A percentile compares a stretch with the other conserved stretches of the same genome.
phyloP scores from a whole-genome alignment of 2,329 filamentous ascomycete species.

The Fusarium agapanthi region DNA sequence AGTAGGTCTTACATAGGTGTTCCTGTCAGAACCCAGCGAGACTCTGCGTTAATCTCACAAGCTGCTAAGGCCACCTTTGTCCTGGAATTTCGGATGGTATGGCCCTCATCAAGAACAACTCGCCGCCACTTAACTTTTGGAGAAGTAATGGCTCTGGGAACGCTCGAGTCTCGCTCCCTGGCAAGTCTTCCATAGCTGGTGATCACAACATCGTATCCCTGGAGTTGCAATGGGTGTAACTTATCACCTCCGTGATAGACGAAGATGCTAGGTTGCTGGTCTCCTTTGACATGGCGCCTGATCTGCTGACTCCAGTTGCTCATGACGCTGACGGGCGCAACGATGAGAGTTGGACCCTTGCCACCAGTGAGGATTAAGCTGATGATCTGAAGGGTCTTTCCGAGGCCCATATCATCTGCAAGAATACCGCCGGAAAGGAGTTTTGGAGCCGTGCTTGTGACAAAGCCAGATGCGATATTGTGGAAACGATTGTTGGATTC shows the following conservation, averaged over 20 bases:
- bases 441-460: constrained; percentile 63
- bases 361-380: constrained; percentile 73
- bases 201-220: constrained; percentile 77
- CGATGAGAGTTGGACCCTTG: constrained; percentile 75
- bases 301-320: constrained; percentile 90
- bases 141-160: constrained; percentile 52
- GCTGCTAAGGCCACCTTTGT: constrained; percentile 78
- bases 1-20: constrained; percentile 75
- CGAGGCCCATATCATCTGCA: constrained; percentile 89
- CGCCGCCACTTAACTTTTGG: constrained; percentile 73
- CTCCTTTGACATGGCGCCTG: constrained; percentile 71
- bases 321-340: constrained; percentile 86
- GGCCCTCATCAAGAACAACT: constrained; percentile 84
- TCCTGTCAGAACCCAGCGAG: constrained; percentile 81
- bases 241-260: constrained; percentile 77
- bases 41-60: constrained; percentile 71
- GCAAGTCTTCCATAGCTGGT: constrained; percentile 84
- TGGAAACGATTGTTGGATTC: constrained; percentile 61
- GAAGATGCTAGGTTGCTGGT: constrained; percentile 71
- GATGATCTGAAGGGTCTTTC: constrained; percentile 88
- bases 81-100: constrained; percentile 79
- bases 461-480: constrained; percentile 69
- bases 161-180: constrained; percentile 65
- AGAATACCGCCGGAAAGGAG: constrained; percentile 85
- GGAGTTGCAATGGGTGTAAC: constrained; percentile 64